These are phyloP conservation scores for Tranzscheliella williamsii DNA, from an alignment of 1,284 basidiomycete genomes.

Conservation along the genomic window DNA sequence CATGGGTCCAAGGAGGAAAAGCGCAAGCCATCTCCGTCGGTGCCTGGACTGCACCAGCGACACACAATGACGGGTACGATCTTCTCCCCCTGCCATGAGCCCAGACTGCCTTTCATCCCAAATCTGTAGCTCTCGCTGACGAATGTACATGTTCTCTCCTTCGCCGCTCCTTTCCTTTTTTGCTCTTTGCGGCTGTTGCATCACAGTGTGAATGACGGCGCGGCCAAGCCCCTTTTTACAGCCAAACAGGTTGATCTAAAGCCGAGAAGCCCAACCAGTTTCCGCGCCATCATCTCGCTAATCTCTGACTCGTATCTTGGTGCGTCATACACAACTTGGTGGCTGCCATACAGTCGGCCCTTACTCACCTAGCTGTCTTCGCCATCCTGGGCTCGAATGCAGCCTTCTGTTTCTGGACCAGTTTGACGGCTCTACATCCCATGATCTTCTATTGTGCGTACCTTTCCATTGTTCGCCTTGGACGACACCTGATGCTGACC, in stretches of 20 bases:
- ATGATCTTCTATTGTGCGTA: constrained; percentile 80
- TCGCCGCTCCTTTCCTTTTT: too few relatives aligned
- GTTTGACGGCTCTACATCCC: constrained; percentile 78
- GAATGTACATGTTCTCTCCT: too few relatives aligned
- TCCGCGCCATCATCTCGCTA: constrained; percentile 21
- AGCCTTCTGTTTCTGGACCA: constrained; percentile 87
- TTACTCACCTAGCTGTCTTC: too few relatives aligned
- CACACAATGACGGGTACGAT: constrained; percentile 32
- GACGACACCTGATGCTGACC: not conserved
- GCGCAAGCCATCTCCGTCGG: constrained; percentile 33
- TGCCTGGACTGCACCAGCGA: constrained; percentile 41
- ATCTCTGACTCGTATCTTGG: constrained; percentile 41
- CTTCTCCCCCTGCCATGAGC: constrained; percentile 18
- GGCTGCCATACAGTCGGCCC: too few relatives aligned
- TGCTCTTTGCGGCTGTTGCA: too few relatives aligned
- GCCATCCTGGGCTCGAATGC: constrained; percentile 6
- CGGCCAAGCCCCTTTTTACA: too few relatives aligned
- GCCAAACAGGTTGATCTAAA: not conserved
- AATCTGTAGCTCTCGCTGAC: too few relatives aligned
- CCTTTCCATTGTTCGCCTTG: not conserved
- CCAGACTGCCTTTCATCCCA: too few relatives aligned
- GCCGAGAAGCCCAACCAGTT: constrained; percentile 13
- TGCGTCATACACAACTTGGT: too few relatives aligned
- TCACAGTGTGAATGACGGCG: not conserved
- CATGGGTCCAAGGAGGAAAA: constrained; percentile 42